Percentiles rank a stretch among this genome's conserved stretches.
Evolutionary conservation across 1,284 basidiomycete genomes (phyloP).

Genomic region (Porodaedalea pini): DNA sequence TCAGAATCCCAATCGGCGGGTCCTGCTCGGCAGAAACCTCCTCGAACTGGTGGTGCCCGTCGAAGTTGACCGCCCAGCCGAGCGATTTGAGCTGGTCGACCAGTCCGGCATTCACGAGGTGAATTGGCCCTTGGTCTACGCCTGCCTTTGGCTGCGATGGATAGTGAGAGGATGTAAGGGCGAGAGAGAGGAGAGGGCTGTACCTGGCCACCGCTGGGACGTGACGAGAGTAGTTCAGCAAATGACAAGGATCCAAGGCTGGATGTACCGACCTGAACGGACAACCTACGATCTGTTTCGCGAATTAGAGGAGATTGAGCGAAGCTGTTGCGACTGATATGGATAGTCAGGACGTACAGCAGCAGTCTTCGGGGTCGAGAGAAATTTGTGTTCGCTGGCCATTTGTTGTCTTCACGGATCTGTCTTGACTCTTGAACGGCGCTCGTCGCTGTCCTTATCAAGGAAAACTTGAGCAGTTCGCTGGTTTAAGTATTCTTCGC

Average conservation of each 20-base stretch:
- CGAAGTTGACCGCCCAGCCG: conserved; percentile 87
- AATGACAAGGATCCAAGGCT: not conserved
- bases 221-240: not conserved
- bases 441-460: too few relatives aligned
- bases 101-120: conserved; percentile 83
- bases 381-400: conserved; percentile 9
- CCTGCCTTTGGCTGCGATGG: conserved; percentile 63
- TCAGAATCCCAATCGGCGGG: conserved; percentile 83
- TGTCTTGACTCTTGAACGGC: not conserved
- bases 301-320: conserved; percentile 13
- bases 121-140: conserved; percentile 89
- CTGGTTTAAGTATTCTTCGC: too few relatives aligned
- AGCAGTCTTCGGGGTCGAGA: conserved; percentile 44
- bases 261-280: conserved; percentile 56
- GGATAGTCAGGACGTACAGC: conserved; percentile 45
- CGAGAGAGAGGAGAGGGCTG: conserved; percentile 21
- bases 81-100: conserved; percentile 72
- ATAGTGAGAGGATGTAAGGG: conserved; percentile 17
- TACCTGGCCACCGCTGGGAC: conserved; percentile 53
- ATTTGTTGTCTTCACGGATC: not conserved
- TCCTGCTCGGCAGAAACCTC: conserved; percentile 66
- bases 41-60: conserved; percentile 87
- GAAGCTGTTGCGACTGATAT: not conserved
- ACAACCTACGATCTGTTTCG: conserved; percentile 65
- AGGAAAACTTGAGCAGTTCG: too few relatives aligned